These are phyloP conservation scores for Dianthus caryophyllus DNA, from an alignment of 148 eudicot genomes.

Conservation along the genomic window DNA sequence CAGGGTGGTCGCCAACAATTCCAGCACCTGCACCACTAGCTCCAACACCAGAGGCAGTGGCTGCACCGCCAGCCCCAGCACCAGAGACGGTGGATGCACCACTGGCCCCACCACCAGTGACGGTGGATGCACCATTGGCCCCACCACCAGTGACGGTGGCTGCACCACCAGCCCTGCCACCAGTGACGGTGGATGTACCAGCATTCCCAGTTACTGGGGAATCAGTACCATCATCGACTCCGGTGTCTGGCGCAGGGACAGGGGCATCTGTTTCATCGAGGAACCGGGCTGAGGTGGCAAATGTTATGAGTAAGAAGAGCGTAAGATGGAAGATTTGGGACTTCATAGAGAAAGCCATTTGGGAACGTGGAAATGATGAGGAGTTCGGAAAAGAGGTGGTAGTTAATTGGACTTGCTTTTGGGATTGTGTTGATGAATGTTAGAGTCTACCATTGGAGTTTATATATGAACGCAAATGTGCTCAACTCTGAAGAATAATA, in stretches of 20 bases:
- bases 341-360: slow-evolving; percentile 26
- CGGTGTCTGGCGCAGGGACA: slow-evolving; percentile 22
- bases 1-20: slow-evolving; percentile 2
- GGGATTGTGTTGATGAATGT: slow-evolving; percentile 21
- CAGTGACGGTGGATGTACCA: neutral
- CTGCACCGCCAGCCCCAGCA: neutral
- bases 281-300: slow-evolving; percentile 40
- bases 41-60: neutral
- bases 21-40: neutral
- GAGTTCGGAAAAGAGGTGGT: slow-evolving; percentile 2
- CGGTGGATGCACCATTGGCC: neutral
- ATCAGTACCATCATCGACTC: neutral
- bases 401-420: neutral
- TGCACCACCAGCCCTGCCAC: neutral
- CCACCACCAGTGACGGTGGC: neutral
- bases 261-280: slow-evolving; percentile 38
- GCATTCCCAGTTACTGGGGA: slow-evolving; percentile 1
- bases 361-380: slow-evolving; percentile 16
- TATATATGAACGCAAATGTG: slow-evolving; percentile 21
- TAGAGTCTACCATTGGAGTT: slow-evolving; percentile 9
- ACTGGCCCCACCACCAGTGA: neutral
- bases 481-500: slow-evolving; percentile 2
- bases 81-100: neutral
- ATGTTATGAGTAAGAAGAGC: slow-evolving; percentile 32
- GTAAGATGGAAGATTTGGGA: slow-evolving; percentile 30